Evolutionary conservation across 2,329 filamentous ascomycete species (phyloP).

Genomic region (Huntiella abstrusa): DNA sequence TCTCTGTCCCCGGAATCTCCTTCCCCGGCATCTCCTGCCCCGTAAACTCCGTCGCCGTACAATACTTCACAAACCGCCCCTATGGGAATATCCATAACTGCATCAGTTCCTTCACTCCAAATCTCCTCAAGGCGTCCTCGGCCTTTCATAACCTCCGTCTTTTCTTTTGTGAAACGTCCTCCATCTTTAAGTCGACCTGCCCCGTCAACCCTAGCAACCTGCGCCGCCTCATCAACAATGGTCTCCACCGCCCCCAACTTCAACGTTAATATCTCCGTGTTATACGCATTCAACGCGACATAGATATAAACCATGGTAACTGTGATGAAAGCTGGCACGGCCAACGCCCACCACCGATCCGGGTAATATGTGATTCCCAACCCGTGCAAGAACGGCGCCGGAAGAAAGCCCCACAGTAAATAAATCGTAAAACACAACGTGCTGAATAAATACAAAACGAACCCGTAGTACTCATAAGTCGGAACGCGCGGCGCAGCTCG

Average conservation of each 20-base stretch:
- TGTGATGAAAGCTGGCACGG: constrained; percentile 76
- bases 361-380: constrained; percentile 94
- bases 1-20: not conserved
- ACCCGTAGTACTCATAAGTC: constrained; percentile 99
- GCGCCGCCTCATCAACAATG: constrained; percentile 75
- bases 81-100: constrained; percentile 89
- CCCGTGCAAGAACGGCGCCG: constrained; percentile 76
- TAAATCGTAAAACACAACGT: constrained; percentile 60
- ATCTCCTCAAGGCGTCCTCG: constrained; percentile 37
- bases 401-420: constrained; percentile 73
- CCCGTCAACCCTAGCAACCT: constrained; percentile 63
- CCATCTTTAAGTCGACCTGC: constrained; percentile 34
- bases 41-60: constrained; percentile 38
- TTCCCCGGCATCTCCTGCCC: not conserved
- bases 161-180: constrained; percentile 19
- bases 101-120: constrained; percentile 89
- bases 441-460: constrained; percentile 84
- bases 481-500: constrained; percentile 81
- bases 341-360: constrained; percentile 92
- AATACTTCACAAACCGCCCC: constrained; percentile 89
- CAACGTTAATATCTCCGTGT: constrained; percentile 72
- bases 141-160: constrained; percentile 16
- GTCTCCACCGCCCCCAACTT: constrained; percentile 67
- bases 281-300: constrained; percentile 77
- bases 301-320: constrained; percentile 85